phyloP scores from a whole-genome alignment of 768 basidiomycete genomes.

The Lentinula raphanica region DNA sequence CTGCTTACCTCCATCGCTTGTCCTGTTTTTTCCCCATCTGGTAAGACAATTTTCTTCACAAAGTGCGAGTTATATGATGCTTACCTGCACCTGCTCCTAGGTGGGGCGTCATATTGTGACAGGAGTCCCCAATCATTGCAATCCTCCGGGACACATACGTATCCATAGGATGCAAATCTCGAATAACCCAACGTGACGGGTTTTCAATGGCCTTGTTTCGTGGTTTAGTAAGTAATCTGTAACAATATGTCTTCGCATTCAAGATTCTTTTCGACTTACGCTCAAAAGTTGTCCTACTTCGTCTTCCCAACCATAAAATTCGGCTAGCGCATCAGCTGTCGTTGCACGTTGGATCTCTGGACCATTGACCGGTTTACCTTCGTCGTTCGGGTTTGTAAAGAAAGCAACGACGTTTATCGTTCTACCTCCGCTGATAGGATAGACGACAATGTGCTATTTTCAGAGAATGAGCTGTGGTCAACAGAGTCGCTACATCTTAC shows the following conservation, averaged over 20 bases:
- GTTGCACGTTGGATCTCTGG: slow-evolving; percentile 28
- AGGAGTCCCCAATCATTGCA: slow-evolving; percentile 32
- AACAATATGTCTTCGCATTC: background rate
- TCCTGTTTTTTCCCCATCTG: no score
- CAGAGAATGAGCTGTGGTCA: background rate
- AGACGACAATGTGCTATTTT: slow-evolving; percentile 41
- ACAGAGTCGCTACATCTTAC: no score
- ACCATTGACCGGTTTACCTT: slow-evolving; percentile 24
- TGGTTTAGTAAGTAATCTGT: background rate
- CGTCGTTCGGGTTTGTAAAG: slow-evolving; percentile 26
- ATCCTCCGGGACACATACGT: slow-evolving; percentile 24
- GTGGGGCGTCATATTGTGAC: slow-evolving; percentile 19
- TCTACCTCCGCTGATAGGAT: slow-evolving; percentile 45
- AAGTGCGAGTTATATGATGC: no score
- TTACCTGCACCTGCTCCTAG: slow-evolving; percentile 19
- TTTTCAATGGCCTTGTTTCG: slow-evolving; percentile 11
- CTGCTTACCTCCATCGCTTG: slow-evolving; percentile 23
- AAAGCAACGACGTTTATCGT: slow-evolving; percentile 47
- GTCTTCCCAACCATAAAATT: slow-evolving; percentile 39
- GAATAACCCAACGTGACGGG: slow-evolving; percentile 28
- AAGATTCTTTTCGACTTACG: slow-evolving; percentile 25
- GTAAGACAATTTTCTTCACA: no score
- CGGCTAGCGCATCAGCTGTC: slow-evolving; percentile 30
- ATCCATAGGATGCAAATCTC: slow-evolving; percentile 24
- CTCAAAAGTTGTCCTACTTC: slow-evolving; percentile 39